phyloP scores from a whole-genome alignment of 164 flowering plant species.

The Echeveria elegans region DNA sequence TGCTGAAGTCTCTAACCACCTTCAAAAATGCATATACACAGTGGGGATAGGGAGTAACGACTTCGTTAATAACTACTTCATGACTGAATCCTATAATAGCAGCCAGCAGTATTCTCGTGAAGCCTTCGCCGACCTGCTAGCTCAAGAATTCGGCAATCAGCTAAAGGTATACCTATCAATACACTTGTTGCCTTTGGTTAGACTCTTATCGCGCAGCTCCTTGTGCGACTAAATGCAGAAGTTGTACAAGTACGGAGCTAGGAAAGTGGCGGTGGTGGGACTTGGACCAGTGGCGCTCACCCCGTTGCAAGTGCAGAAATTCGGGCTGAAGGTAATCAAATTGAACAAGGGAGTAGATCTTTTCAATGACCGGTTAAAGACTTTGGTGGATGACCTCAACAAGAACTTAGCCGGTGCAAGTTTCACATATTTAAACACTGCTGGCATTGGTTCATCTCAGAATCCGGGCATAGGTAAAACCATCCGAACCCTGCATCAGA shows the following conservation, averaged over 20 bases:
- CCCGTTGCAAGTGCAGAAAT: not conserved
- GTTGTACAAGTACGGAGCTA: slow-evolving; percentile 4
- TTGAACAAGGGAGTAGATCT: not conserved
- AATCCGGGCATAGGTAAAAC: not conserved
- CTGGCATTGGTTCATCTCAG: not conserved
- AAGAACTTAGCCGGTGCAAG: not conserved
- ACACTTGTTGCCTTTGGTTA: too few relatives aligned
- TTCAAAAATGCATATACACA: not conserved
- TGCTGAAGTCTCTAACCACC: not conserved
- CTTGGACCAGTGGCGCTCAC: not conserved
- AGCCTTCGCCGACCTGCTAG: not conserved
- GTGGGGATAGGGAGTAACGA: not conserved
- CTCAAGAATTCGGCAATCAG: too few relatives aligned
- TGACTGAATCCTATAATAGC: not conserved
- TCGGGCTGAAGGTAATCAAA: not conserved
- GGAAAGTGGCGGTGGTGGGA: slow-evolving; percentile 2
- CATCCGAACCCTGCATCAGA: not conserved
- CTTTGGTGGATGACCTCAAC: not conserved
- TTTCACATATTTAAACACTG: not conserved
- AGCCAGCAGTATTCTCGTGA: not conserved
- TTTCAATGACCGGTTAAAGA: not conserved
- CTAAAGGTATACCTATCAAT: too few relatives aligned
- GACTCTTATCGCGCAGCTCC: too few relatives aligned
- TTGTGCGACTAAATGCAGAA: not conserved
- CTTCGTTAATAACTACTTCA: slow-evolving; percentile 2